Percentiles rank a stretch among this genome's conserved stretches.
phyloP scores from a whole-genome alignment of 169 alveolate genomes.

The Plasmodium gallinaceum region DNA sequence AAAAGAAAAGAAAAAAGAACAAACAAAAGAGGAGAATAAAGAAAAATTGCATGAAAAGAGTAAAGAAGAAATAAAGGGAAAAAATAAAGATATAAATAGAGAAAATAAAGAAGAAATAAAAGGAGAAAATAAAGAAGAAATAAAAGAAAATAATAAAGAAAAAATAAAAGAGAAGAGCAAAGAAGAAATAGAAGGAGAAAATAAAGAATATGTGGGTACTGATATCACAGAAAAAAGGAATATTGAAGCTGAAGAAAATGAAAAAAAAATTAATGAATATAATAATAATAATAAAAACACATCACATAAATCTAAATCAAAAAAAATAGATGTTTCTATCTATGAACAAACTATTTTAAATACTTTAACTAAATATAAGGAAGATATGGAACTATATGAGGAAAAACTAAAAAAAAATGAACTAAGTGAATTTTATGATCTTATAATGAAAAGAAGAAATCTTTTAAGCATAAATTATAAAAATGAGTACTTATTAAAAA shows the following conservation, averaged over 20 bases:
- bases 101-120: background rate
- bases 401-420: constrained; percentile 26
- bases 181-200: background rate
- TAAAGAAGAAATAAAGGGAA: background rate
- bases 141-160: background rate
- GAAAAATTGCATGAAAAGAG: background rate
- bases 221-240: constrained; percentile 14
- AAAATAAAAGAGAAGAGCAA: background rate
- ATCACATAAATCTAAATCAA: background rate
- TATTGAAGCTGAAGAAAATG: constrained; percentile 17
- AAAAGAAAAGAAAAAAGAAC: background rate
- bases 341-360: background rate
- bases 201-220: background rate
- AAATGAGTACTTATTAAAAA: constrained; percentile 54
- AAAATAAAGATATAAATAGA: background rate
- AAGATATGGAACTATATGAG: constrained; percentile 23
- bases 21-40: background rate
- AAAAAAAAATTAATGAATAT: background rate
- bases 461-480: constrained; percentile 29
- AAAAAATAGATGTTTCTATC: background rate
- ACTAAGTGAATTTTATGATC: constrained; percentile 38
- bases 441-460: constrained; percentile 35
- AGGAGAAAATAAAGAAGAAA: background rate
- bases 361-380: constrained; percentile 13
- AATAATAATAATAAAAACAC: background rate